These are phyloP conservation scores for Tricholomella constricta DNA, from an alignment of 768 basidiomycete species.

Conservation along the genomic window DNA sequence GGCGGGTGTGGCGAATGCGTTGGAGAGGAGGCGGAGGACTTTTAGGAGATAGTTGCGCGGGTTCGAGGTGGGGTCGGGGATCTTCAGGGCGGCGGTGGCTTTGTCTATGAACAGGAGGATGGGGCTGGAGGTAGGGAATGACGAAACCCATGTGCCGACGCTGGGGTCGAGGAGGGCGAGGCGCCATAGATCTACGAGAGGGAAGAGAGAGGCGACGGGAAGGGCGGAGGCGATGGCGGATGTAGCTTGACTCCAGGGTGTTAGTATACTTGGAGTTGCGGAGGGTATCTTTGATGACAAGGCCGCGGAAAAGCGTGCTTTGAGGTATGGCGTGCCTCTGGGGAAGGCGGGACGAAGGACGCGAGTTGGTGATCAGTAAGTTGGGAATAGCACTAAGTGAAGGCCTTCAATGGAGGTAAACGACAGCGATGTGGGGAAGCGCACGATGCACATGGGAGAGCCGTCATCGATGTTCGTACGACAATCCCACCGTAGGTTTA, in stretches of 20 bases:
- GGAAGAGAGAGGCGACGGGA: conserved; percentile 64
- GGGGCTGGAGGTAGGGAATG: conserved; percentile 39
- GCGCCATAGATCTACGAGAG: conserved; percentile 82
- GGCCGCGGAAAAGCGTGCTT: conserved; percentile 49
- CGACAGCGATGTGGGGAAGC: too few species aligned
- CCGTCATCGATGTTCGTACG: too few species aligned
- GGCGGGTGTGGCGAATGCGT: conserved; percentile 57
- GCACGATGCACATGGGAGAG: too few species aligned
- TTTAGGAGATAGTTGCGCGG: conserved; percentile 65
- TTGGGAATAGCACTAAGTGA: too few species aligned
- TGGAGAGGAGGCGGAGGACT: conserved; percentile 66
- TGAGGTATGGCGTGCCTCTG: conserved; percentile 74
- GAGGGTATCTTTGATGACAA: conserved; percentile 24
- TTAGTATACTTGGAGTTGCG: conserved; percentile 40
- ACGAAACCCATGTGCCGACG: conserved; percentile 52
- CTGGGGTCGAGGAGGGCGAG: conserved; percentile 69
- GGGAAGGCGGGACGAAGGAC: too few species aligned
- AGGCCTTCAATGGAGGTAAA: too few species aligned
- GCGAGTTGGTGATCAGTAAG: too few species aligned
- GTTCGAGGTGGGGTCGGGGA: conserved; percentile 9
- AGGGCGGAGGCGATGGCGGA: conserved; percentile 45
- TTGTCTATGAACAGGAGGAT: conserved; percentile 49
- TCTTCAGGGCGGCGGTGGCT: conserved; percentile 11
- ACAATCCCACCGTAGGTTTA: too few species aligned
- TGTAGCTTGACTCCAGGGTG: conserved; percentile 52